Conservation (phyloP, 768 basidiomycete genomes). For the Serendipita sp. region DNA sequence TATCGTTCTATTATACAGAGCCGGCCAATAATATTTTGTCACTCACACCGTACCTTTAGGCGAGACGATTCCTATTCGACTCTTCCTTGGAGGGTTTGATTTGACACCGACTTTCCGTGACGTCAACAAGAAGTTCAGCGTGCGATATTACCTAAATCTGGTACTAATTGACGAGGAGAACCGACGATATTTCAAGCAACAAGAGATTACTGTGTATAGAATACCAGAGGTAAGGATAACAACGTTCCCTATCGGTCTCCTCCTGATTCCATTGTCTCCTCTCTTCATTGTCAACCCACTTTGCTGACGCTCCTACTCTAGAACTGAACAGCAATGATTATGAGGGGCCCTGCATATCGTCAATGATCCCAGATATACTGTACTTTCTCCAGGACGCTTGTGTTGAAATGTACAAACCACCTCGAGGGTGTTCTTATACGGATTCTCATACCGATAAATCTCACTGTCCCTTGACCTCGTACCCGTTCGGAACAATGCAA, state of each 20-base stretch:
- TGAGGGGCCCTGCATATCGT: no score
- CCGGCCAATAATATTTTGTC: background rate
- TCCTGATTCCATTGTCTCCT: no score
- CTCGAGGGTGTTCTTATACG: no score
- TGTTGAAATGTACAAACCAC: no score
- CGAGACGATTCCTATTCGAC: slow-evolving; percentile 93
- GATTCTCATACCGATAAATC: no score
- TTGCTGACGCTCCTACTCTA: no score
- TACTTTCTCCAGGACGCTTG: no score
- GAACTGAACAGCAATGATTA: no score
- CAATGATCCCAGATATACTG: no score
- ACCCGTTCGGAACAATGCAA: no score
- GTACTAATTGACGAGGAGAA: slow-evolving; percentile 98
- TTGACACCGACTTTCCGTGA: slow-evolving; percentile 97
- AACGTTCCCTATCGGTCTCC: background rate
- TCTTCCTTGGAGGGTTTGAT: slow-evolving; percentile 97
- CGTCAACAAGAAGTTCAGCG: slow-evolving; percentile 98
- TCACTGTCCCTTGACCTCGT: no score
- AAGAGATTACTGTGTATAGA: slow-evolving; percentile 84
- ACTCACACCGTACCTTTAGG: slow-evolving; percentile 30
- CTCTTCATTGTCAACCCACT: no score
- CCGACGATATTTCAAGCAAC: slow-evolving; percentile 93
- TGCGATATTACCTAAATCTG: slow-evolving; percentile 90
- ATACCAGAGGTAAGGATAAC: slow-evolving; percentile 56
- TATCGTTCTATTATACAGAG: slow-evolving; percentile 26